Base-by-base conservation (phyloP, 2,329 filamentous ascomycete species). In the Penicillium sp. region DNA sequence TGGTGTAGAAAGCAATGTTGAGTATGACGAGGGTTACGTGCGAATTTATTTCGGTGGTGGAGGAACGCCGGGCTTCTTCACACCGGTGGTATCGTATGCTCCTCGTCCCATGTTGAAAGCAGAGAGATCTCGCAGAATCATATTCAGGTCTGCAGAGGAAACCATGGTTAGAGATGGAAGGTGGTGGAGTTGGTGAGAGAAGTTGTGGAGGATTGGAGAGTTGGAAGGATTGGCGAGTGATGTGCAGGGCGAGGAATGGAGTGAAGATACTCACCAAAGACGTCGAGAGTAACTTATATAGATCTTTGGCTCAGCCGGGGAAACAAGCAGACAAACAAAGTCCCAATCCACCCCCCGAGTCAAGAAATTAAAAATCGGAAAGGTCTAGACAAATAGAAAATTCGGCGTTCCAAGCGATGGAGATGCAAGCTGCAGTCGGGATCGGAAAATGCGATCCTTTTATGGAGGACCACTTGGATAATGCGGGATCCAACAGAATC, bases 71-170 rank as follows among this genome's bases (percentile, higher is more conserved):
- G 77, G 78, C 67, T 80, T 79, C 60, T 78, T 77, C 21, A 80
- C 76, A 27, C 78, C 78, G 6, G 78, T 81, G 39, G 78, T 81
- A 60, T 81, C 78, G 58, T 81, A 81, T 54, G 76, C 77, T 53
- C 78, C 78, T 59, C 78, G 75, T 55, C 78, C 78, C 77, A 80
- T 79, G 66, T 80, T 78, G 67, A 67, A 73, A 47, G 72, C 69
- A 49, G 71, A 73, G 38, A 70, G 64, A 56, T 72, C 73, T 62
- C 72, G 69, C 46, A 71, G 65, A 58, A 76, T 75, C 75, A 77
- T 77, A 38, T 59, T 68, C 56, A 66, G 67, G 50, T 70, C 67
- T 72, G 66, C 59, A 34, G 56, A 56, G 48, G 64, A 32, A 57
- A 58, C 56, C 69, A 73, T 72, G 38, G 60, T 71, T 55, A 72